A percentile compares a stretch with the other conserved stretches of the same genome.
These are phyloP conservation scores for Ormosia semicastrata DNA, from an alignment of 306 rosid species.

Conservation along the genomic window DNA sequence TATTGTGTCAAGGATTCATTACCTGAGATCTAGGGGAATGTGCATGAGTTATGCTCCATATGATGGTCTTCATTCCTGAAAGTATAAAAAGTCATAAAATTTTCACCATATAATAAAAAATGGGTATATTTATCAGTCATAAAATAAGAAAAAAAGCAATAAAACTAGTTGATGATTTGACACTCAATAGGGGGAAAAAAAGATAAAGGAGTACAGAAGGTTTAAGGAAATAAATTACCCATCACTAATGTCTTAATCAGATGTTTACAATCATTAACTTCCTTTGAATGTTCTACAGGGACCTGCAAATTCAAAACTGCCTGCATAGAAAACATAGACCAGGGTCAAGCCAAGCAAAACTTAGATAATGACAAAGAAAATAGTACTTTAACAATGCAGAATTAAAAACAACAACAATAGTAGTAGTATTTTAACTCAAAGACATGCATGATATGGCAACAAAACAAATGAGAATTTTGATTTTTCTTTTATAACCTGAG, in stretches of 20 bases:
- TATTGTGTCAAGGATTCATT: conserved; percentile 21
- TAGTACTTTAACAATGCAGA: not conserved
- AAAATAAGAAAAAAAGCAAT: not conserved
- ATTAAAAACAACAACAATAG: not conserved
- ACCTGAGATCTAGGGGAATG: conserved; percentile 96
- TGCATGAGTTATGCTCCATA: conserved; percentile 99
- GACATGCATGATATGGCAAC: not conserved
- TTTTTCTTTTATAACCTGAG: not conserved
- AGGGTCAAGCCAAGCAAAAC: conserved; percentile 13
- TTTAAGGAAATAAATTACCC: conserved; percentile 66
- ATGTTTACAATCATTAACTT: conserved; percentile 93
- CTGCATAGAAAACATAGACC: conserved; percentile 57
- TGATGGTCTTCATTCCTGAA: conserved; percentile 98
- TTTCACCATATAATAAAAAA: not conserved
- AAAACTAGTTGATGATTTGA: conserved; percentile 8
- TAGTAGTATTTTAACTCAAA: not conserved
- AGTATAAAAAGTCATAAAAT: conserved; percentile 14
- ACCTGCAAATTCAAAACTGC: conserved; percentile 93
- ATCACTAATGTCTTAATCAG: conserved; percentile 92
- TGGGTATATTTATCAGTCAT: not conserved
- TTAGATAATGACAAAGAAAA: not conserved
- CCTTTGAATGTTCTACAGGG: conserved; percentile 90
- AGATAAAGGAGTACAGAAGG: conserved; percentile 2
- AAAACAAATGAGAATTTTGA: not conserved
- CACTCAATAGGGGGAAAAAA: not conserved